phyloP scores from a whole-genome alignment of 2,329 filamentous ascomycete genomes.

The Colletotrichum siamense region DNA sequence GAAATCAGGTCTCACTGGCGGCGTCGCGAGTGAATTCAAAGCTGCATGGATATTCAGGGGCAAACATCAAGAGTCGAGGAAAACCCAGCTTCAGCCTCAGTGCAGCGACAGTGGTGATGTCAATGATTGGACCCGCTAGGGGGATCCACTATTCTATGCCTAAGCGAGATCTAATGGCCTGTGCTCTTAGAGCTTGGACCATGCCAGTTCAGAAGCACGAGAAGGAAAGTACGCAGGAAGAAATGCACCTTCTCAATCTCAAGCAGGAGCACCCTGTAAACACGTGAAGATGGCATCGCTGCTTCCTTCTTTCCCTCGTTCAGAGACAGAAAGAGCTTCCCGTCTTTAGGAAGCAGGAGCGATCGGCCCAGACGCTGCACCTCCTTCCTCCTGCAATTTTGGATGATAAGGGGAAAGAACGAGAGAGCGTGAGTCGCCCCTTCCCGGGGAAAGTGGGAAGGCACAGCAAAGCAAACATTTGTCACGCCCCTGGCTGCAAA shows the following conservation, averaged over 20 bases:
- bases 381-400: background rate
- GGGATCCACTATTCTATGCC: background rate
- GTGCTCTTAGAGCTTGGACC: background rate
- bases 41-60: background rate
- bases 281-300: background rate
- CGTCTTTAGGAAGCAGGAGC: background rate
- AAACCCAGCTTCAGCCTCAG: background rate
- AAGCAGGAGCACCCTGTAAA: background rate
- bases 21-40: background rate
- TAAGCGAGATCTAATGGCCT: background rate
- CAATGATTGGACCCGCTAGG: constrained; percentile 2
- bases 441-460: background rate
- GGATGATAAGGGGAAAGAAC: background rate
- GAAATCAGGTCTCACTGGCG: background rate
- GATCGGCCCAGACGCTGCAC: background rate
- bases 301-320: background rate
- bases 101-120: constrained; percentile 20
- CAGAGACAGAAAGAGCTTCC: background rate
- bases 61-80: background rate
- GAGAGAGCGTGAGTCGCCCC: background rate
- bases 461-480: background rate
- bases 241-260: background rate
- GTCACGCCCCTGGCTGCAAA: background rate
- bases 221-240: background rate
- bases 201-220: background rate